These are phyloP conservation scores for Colletotrichum horii DNA, from an alignment of 2,329 filamentous ascomycete species.

Conservation along the genomic window DNA sequence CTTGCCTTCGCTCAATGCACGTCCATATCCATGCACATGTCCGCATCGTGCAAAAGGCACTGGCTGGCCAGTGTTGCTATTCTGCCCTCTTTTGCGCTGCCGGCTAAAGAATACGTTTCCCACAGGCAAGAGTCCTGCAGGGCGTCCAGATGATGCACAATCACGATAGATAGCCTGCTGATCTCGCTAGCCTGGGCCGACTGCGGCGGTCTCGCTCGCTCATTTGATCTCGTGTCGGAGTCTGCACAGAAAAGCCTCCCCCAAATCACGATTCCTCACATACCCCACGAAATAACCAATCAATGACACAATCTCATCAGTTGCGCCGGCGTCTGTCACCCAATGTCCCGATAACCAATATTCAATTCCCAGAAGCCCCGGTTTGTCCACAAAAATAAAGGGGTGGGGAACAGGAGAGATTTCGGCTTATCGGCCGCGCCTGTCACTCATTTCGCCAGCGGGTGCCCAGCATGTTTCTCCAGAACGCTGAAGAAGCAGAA, in stretches of 20 bases:
- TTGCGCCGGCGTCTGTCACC: not conserved
- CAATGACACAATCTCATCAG: not conserved
- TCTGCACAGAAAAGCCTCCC: not conserved
- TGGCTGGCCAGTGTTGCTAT: not conserved
- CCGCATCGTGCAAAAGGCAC: not conserved
- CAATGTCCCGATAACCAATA: not conserved
- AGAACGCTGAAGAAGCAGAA: not conserved
- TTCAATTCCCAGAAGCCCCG: not conserved
- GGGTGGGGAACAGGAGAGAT: not conserved
- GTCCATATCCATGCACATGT: not conserved
- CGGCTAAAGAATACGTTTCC: not conserved
- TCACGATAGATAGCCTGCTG: not conserved
- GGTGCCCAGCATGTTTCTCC: not conserved
- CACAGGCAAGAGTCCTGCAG: not conserved
- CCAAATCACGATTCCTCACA: not conserved
- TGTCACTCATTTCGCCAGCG: conserved; percentile 11
- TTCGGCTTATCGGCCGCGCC: not conserved
- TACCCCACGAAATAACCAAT: not conserved
- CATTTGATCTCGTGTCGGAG: not conserved
- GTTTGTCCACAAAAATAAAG: not conserved
- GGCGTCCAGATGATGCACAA: not conserved
- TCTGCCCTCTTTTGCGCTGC: not conserved
- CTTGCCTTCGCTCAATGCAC: not conserved
- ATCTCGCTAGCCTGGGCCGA: not conserved
- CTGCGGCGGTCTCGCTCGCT: not conserved